These are phyloP conservation scores for Candida sphagnicola DNA, from an alignment of 805 yeast species.

Conservation along the genomic window DNA sequence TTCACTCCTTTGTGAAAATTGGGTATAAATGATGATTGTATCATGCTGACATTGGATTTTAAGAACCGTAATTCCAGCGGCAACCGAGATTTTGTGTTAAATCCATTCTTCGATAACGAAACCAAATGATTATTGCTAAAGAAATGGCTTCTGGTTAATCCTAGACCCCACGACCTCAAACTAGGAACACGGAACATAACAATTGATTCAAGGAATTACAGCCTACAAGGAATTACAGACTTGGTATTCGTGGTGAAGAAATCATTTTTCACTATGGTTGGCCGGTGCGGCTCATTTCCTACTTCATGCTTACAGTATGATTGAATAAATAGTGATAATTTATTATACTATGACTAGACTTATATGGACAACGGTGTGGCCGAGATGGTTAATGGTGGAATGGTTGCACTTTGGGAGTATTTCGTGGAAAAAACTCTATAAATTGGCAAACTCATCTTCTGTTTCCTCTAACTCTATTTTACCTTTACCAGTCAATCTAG, in stretches of 20 bases:
- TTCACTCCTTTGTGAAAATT: neutral
- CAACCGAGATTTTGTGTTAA: neutral
- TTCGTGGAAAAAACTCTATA: neutral
- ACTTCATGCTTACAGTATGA: no score
- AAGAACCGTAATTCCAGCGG: conserved; percentile 1
- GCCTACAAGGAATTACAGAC: no score
- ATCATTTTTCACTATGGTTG: no score
- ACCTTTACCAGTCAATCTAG: conserved; percentile 67
- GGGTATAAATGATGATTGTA: conserved; percentile 13
- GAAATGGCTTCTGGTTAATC: conserved; percentile 7
- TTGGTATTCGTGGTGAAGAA: no score
- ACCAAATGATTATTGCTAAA: conserved; percentile 13
- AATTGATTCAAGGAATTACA: no score
- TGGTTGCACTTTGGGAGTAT: neutral
- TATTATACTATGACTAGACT: no score
- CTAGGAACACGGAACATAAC: conserved; percentile 2
- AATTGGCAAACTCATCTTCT: conserved; percentile 21
- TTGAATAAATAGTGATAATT: no score
- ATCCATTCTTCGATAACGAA: conserved; percentile 9
- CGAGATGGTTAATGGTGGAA: no score
- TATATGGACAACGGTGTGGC: no score
- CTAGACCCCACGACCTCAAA: neutral
- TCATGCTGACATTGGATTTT: conserved; percentile 8
- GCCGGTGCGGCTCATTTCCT: no score
- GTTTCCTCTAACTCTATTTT: conserved; percentile 63